A percentile compares a stretch with the other conserved stretches of the same genome.
Conservation (phyloP, 2,329 filamentous ascomycete genomes). For the Graphiopsis chlorocephala region DNA sequence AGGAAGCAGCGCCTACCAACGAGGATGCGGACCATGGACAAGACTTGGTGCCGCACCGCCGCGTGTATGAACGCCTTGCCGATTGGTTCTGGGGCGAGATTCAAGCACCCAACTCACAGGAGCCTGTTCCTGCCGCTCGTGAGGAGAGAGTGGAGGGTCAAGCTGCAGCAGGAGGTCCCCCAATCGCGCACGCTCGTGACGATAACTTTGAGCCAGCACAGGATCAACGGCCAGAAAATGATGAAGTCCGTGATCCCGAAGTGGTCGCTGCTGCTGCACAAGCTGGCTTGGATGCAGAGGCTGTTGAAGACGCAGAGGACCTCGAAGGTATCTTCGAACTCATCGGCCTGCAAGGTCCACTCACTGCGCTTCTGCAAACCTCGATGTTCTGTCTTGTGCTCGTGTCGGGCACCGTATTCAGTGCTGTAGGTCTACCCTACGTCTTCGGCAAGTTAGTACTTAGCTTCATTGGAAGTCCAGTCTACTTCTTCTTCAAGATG, state of each 20-base stretch:
- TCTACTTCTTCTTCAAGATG: constrained; percentile 63
- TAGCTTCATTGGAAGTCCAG: constrained; percentile 74
- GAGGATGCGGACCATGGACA: neutral
- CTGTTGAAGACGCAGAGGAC: constrained; percentile 81
- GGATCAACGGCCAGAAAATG: constrained; percentile 23
- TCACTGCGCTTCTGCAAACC: constrained; percentile 88
- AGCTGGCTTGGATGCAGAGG: constrained; percentile 69
- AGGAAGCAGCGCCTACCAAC: neutral
- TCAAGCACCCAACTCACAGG: constrained; percentile 22
- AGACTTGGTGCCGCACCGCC: neutral
- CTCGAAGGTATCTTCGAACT: constrained; percentile 95
- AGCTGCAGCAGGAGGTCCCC: constrained; percentile 58
- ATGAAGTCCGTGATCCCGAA: constrained; percentile 47
- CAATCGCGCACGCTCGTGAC: constrained; percentile 48
- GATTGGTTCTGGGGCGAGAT: constrained; percentile 52
- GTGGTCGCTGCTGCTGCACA: constrained; percentile 63
- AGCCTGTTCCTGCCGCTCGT: constrained; percentile 45
- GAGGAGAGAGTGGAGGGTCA: constrained; percentile 62
- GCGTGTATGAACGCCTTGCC: constrained; percentile 30
- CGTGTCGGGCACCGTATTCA: constrained; percentile 79
- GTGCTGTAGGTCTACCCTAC: constrained; percentile 88
- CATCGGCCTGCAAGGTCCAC: constrained; percentile 90
- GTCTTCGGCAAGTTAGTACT: constrained; percentile 83
- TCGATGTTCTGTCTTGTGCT: constrained; percentile 90
- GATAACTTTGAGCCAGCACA: constrained; percentile 10